These are phyloP conservation scores for Amanita pallidorosea DNA, from an alignment of 768 basidiomycete species.

Conservation along the genomic window DNA sequence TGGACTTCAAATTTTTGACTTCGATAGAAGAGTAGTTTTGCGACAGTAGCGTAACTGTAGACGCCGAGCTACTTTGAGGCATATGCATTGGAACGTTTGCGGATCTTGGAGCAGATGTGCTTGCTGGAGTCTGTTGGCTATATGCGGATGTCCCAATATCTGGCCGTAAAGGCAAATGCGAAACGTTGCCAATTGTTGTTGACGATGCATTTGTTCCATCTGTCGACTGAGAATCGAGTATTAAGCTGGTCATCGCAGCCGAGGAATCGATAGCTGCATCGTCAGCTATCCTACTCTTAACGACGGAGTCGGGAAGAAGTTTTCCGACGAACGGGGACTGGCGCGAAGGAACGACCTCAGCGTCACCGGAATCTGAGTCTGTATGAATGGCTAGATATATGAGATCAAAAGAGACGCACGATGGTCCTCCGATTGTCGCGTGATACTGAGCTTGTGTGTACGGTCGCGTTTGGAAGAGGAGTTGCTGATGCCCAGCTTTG, in stretches of 20 bases:
- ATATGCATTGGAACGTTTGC: background rate
- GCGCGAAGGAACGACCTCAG: constrained; percentile 4
- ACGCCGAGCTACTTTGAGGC: constrained; percentile 15
- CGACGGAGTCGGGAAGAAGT: background rate
- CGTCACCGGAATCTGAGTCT: background rate
- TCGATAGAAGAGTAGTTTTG: constrained; percentile 1
- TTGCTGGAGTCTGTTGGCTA: background rate
- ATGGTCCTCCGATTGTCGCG: background rate
- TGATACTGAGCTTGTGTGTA: background rate
- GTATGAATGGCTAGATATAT: background rate
- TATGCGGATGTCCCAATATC: background rate
- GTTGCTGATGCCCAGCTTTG: constrained; percentile 17
- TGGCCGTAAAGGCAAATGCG: background rate
- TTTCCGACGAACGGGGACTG: background rate
- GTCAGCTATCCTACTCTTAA: background rate
- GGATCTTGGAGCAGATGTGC: background rate
- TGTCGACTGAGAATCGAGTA: background rate
- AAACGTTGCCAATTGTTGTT: background rate
- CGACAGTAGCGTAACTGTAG: constrained; percentile 10
- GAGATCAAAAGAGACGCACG: background rate
- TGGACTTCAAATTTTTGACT: background rate
- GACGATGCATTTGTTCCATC: background rate
- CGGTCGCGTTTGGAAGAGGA: constrained; percentile 3
- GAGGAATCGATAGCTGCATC: background rate
- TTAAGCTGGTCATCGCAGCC: background rate